phyloP scores from a whole-genome alignment of 805 yeast genomes.

The Wickerhamomyces silvicola region DNA sequence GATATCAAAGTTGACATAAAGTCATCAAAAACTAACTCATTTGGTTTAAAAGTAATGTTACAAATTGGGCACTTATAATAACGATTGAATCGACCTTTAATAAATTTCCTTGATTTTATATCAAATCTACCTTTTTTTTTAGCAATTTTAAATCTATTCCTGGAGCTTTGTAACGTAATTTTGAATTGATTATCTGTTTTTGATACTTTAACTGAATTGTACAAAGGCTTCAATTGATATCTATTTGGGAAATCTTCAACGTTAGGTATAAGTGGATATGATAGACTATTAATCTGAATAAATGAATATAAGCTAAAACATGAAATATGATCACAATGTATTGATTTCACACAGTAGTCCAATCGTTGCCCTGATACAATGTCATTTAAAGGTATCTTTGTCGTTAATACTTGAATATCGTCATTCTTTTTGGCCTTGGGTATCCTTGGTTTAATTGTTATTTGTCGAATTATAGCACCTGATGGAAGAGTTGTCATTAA shows the following conservation, averaged over 20 bases:
- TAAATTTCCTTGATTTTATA: conserved; percentile 1
- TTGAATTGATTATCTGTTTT: too few relatives aligned
- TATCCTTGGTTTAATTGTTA: neutral
- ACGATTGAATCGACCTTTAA: conserved; percentile 3
- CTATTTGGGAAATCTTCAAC: too few relatives aligned
- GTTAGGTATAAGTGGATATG: too few relatives aligned
- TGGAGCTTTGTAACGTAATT: too few relatives aligned
- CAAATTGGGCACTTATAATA: conserved; percentile 15
- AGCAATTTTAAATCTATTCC: neutral
- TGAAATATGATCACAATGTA: conserved; percentile 9
- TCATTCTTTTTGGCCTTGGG: conserved; percentile 4
- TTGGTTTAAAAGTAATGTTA: conserved; percentile 5
- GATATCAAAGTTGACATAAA: conserved; percentile 10
- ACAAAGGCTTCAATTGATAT: too few relatives aligned
- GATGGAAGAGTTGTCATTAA: conserved; percentile 4
- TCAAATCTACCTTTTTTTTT: neutral
- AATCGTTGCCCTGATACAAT: conserved; percentile 12
- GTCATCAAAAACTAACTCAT: conserved; percentile 16
- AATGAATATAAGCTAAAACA: conserved; percentile 13
- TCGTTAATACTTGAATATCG: conserved; percentile 10
- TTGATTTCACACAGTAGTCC: conserved; percentile 8
- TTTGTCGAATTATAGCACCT: neutral
- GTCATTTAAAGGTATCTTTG: conserved; percentile 10
- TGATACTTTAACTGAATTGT: too few relatives aligned
- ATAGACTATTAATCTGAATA: too few relatives aligned